These are phyloP conservation scores for Vanrija sp. DNA, from an alignment of 1,284 basidiomycete genomes.

Conservation along the genomic window DNA sequence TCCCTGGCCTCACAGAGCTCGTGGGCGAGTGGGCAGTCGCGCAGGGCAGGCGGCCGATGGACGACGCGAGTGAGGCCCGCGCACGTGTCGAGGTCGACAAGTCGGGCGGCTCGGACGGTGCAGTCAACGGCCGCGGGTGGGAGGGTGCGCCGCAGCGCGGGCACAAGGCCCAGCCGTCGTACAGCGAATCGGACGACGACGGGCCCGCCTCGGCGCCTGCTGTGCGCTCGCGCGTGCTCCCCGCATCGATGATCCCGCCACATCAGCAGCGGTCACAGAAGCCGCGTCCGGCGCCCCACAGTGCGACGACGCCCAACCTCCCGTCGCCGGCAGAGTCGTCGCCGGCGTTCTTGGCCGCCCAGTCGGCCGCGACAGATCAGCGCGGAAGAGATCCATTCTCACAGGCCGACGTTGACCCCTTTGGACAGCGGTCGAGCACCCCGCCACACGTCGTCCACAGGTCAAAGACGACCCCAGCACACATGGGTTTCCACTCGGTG, in stretches of 20 bases:
- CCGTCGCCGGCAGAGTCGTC: slow-evolving; percentile 1
- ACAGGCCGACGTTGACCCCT: slow-evolving; percentile 14
- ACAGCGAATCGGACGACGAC: slow-evolving; percentile 49
- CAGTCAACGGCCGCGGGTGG: slow-evolving; percentile 11
- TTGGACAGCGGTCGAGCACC: not conserved
- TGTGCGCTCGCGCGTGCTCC: too few relatives aligned
- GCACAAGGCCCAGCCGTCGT: slow-evolving; percentile 3
- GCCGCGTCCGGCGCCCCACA: too few relatives aligned
- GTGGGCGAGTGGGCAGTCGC: slow-evolving; percentile 82
- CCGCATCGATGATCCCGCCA: too few relatives aligned
- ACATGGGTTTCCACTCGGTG: slow-evolving; percentile 55
- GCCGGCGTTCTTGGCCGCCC: slow-evolving; percentile 1
- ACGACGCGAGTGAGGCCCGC: slow-evolving; percentile 34
- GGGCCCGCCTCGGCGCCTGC: not conserved
- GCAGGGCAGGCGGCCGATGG: slow-evolving; percentile 61
- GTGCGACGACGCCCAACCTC: too few relatives aligned
- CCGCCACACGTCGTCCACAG: slow-evolving; percentile 7
- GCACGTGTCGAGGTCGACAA: slow-evolving; percentile 42
- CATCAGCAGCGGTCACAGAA: too few relatives aligned
- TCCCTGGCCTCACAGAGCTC: slow-evolving; percentile 68
- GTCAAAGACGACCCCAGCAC: slow-evolving; percentile 10
- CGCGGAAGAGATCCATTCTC: slow-evolving; percentile 36
- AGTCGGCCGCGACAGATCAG: not conserved
- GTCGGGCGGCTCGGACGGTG: slow-evolving; percentile 41
- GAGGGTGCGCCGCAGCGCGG: not conserved